These are phyloP conservation scores for Phialemoniopsis sp. DNA, from an alignment of 2,329 filamentous ascomycete species.

Conservation along the genomic window DNA sequence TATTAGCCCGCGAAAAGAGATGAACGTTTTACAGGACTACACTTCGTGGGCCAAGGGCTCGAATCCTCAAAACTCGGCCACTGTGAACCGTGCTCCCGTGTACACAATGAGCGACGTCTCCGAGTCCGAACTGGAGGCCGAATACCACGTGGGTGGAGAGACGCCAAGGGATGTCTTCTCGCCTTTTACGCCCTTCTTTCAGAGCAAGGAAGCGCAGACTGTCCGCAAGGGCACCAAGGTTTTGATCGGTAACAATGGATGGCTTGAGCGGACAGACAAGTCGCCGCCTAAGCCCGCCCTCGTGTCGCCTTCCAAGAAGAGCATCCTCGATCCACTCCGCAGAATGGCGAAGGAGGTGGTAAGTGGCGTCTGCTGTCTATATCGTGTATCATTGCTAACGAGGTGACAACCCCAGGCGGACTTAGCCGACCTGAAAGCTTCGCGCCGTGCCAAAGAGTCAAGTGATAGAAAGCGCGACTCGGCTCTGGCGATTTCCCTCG, in stretches of 20 bases:
- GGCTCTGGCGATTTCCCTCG: slow-evolving; percentile 43
- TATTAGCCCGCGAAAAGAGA: not conserved
- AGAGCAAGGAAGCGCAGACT: slow-evolving; percentile 20
- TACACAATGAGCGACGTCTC: slow-evolving; percentile 1
- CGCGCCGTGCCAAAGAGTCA: slow-evolving; percentile 22
- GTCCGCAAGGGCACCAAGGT: slow-evolving; percentile 42
- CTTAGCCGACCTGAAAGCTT: slow-evolving; percentile 30
- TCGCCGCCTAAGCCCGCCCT: slow-evolving; percentile 13
- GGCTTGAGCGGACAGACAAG: slow-evolving; percentile 45
- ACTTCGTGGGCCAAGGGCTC: slow-evolving; percentile 6
- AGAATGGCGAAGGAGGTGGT: slow-evolving; percentile 53
- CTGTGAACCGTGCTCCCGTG: not conserved
- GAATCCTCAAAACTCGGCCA: not conserved
- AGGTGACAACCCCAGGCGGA: slow-evolving; percentile 11
- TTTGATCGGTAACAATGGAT: slow-evolving; percentile 51
- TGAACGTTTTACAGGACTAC: slow-evolving; percentile 9
- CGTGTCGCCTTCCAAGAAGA: slow-evolving; percentile 26
- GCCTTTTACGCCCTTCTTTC: slow-evolving; percentile 37
- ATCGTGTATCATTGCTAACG: slow-evolving; percentile 4
- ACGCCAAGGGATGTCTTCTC: slow-evolving; percentile 27
- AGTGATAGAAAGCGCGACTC: slow-evolving; percentile 20
- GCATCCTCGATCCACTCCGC: slow-evolving; percentile 40
- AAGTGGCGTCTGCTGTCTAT: slow-evolving; percentile 13
- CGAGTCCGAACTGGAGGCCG: not conserved
- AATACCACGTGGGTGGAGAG: slow-evolving; percentile 1